A percentile compares a stretch with the other conserved stretches of the same genome.
phyloP scores from a whole-genome alignment of 805 yeast species.

The Allodekkera sacchari region DNA sequence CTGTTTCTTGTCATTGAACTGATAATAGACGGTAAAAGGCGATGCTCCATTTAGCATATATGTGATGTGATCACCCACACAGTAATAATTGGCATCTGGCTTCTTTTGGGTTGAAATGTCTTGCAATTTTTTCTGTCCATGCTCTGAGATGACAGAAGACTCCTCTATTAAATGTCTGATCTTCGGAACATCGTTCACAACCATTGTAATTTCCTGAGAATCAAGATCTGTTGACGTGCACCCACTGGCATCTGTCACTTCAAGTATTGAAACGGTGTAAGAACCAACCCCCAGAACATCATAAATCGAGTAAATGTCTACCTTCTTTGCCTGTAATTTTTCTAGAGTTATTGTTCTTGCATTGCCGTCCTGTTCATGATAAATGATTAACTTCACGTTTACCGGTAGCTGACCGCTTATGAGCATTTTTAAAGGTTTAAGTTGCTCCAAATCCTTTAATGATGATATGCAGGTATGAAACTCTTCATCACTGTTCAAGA shows the following conservation, averaged over 20 bases:
- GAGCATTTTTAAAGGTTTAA: constrained; percentile 48
- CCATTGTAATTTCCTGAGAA: constrained; percentile 30
- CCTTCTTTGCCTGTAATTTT: constrained; percentile 29
- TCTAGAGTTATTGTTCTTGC: constrained; percentile 37
- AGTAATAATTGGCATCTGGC: constrained; percentile 37
- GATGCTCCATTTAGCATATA: constrained; percentile 71
- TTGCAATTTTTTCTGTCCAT: constrained; percentile 7
- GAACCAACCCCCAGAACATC: constrained; percentile 58
- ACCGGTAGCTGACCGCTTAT: constrained; percentile 58
- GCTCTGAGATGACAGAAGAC: constrained; percentile 21
- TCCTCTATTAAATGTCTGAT: constrained; percentile 35
- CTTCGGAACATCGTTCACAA: constrained; percentile 71
- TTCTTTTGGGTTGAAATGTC: constrained; percentile 2
- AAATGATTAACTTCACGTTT: constrained; percentile 45
- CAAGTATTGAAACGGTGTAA: constrained; percentile 50
- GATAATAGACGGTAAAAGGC: constrained; percentile 70
- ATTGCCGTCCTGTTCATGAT: constrained; percentile 52
- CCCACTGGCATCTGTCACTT: constrained; percentile 60
- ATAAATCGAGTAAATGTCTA: constrained; percentile 36
- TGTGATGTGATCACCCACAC: constrained; percentile 88
- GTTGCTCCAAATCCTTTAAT: constrained; percentile 14
- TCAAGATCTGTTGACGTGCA: constrained; percentile 44
- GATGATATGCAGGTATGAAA: constrained; percentile 24
- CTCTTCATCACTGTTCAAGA: constrained; percentile 10
- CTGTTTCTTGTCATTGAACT: constrained; percentile 55